These are phyloP conservation scores for Penicillium longicatenatum DNA, from an alignment of 495 filamentous ascomycete species.

Conservation along the genomic window DNA sequence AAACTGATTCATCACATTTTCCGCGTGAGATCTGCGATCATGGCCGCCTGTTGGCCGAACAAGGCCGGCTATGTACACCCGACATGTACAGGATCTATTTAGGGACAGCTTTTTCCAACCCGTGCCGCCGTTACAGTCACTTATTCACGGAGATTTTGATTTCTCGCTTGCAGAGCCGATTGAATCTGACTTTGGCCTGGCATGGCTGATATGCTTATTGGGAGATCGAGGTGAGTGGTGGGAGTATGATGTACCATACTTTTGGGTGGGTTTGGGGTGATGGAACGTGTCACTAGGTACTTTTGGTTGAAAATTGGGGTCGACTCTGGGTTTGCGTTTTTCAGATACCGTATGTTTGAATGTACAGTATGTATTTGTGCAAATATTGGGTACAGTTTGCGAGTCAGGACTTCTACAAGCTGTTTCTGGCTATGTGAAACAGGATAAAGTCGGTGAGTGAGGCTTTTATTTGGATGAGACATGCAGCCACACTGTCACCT, in stretches of 20 bases:
- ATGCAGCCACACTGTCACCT: no score
- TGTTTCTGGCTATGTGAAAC: no score
- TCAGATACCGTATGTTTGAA: no score
- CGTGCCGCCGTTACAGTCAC: neutral
- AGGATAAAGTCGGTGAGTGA: no score
- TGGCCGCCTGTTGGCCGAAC: slow-evolving; percentile 2
- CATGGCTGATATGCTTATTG: slow-evolving; percentile 1
- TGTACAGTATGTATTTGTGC: no score
- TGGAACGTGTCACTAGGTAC: slow-evolving; percentile 12
- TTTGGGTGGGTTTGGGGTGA: neutral
- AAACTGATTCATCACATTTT: slow-evolving; percentile 20
- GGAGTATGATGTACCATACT: neutral
- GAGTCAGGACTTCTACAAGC: no score
- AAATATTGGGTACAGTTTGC: no score
- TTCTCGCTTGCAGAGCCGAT: neutral
- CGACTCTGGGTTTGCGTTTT: neutral
- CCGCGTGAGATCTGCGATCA: slow-evolving; percentile 4
- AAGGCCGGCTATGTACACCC: neutral
- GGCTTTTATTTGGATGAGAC: no score
- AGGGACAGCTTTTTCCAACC: neutral
- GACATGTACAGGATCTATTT: neutral
- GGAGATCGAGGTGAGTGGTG: slow-evolving; percentile 1
- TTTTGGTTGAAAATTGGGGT: neutral
- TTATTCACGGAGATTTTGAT: neutral
- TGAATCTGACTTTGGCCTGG: neutral